Conservation (phyloP, 1,284 basidiomycete genomes). For the Tetrapyrgos nigripes region DNA sequence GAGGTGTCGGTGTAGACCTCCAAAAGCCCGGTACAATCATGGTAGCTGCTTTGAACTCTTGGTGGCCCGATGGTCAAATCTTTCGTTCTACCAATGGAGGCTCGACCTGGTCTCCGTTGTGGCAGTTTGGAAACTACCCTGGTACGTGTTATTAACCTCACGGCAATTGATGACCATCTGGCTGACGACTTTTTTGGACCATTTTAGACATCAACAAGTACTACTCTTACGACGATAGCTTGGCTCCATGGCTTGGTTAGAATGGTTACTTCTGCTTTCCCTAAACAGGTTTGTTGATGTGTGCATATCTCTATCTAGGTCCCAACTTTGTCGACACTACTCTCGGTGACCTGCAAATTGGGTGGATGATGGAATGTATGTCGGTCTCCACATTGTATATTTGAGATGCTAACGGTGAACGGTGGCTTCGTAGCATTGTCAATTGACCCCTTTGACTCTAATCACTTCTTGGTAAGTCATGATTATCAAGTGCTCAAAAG, state of each 20-base stretch:
- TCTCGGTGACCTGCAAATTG: constrained; percentile 33
- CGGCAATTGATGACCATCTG: background rate
- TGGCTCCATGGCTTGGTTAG: constrained; percentile 51
- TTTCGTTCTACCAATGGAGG: constrained; percentile 64
- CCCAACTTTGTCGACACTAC: constrained; percentile 38
- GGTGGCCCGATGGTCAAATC: constrained; percentile 71
- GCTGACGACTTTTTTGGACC: background rate
- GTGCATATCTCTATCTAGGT: constrained; percentile 15
- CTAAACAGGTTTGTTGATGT: background rate
- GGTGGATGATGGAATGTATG: constrained; percentile 44
- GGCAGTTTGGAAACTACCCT: constrained; percentile 58
- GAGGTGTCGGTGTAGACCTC: constrained; percentile 64
- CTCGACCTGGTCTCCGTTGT: constrained; percentile 55
- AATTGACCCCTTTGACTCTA: constrained; percentile 57
- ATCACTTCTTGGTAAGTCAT: constrained; percentile 51
- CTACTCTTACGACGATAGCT: constrained; percentile 48
- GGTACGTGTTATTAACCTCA: constrained; percentile 9
- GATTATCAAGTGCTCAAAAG: background rate
- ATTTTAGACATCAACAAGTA: constrained; percentile 43
- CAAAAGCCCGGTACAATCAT: constrained; percentile 68
- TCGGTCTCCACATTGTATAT: background rate
- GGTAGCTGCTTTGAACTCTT: constrained; percentile 70
- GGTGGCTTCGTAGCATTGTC: constrained; percentile 37
- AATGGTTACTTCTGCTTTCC: background rate
- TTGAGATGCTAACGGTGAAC: background rate